phyloP scores from a whole-genome alignment of 129 eudicot species.

The Chrysanthemum seticuspe region DNA sequence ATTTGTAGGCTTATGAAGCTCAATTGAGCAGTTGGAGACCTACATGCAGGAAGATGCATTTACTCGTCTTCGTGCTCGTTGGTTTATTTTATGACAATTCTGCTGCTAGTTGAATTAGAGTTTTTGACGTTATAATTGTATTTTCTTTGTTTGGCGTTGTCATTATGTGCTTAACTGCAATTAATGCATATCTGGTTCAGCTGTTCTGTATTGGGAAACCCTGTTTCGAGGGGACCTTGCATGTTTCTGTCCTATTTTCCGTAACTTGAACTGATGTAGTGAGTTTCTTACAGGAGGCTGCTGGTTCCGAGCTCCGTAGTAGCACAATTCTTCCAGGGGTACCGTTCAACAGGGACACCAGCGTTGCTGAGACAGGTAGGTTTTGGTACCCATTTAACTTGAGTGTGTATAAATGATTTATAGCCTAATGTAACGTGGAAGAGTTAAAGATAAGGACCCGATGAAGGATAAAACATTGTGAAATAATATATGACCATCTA shows the following conservation, averaged over 20 bases:
- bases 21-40: conserved; percentile 4
- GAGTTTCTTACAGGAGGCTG: conserved; percentile 40
- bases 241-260: conserved; percentile 6
- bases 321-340: conserved; percentile 26
- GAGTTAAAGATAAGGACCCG: too few species aligned
- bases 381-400: conserved; percentile 15
- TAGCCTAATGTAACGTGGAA: too few species aligned
- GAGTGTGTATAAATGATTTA: background rate
- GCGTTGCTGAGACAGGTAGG: conserved; percentile 42
- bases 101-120: conserved; percentile 13
- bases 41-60: conserved; percentile 19
- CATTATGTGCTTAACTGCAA: conserved; percentile 9
- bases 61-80: conserved; percentile 13
- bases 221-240: conserved; percentile 6
- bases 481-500: background rate
- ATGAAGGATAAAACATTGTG: background rate
- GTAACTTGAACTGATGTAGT: conserved; percentile 8
- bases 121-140: conserved; percentile 20
- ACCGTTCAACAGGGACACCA: conserved; percentile 18
- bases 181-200: conserved; percentile 1
- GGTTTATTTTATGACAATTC: conserved; percentile 4
- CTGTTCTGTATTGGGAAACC: conserved; percentile 14
- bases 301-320: conserved; percentile 33
- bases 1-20: conserved; percentile 13
- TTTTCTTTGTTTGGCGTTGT: conserved; percentile 16